Conservation (phyloP, 192 early-diverging fungal genomes). For the Phycomyces nitens region DNA sequence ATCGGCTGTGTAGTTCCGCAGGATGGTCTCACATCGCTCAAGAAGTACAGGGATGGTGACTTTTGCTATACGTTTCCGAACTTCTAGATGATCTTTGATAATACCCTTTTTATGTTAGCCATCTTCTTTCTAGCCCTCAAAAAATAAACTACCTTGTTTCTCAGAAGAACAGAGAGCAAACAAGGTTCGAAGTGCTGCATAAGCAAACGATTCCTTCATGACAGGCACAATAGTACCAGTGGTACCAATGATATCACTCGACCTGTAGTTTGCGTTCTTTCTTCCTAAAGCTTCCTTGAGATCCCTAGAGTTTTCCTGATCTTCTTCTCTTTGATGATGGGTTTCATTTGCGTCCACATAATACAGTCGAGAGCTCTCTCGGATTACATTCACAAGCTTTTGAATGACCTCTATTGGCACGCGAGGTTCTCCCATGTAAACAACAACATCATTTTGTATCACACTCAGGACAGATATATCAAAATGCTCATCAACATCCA, state of each 20-base stretch:
- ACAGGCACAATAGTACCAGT: conserved; percentile 58
- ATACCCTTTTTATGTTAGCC: neutral
- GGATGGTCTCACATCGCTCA: conserved; percentile 54
- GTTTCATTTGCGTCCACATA: conserved; percentile 24
- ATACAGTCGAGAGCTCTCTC: conserved; percentile 48
- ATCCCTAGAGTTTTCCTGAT: conserved; percentile 2
- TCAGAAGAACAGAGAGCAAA: conserved; percentile 62
- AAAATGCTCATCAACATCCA: conserved; percentile 68
- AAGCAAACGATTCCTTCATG: conserved; percentile 64
- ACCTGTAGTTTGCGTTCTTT: conserved; percentile 8
- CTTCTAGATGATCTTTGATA: conserved; percentile 36
- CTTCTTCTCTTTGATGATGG: conserved; percentile 1
- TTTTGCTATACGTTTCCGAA: conserved; percentile 56
- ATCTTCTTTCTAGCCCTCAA: neutral
- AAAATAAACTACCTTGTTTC: conserved; percentile 27
- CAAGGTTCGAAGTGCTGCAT: conserved; percentile 56
- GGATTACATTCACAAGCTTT: conserved; percentile 55
- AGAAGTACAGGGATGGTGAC: conserved; percentile 59
- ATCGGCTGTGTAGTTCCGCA: conserved; percentile 61
- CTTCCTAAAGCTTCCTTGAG: neutral
- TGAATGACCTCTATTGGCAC: conserved; percentile 55
- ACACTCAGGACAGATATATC: conserved; percentile 65
- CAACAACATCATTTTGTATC: conserved; percentile 62
- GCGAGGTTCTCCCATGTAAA: conserved; percentile 63
- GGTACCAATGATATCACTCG: conserved; percentile 38